Base-by-base conservation (phyloP, 768 basidiomycete species). In the Rhizopogon vinicolor region DNA sequence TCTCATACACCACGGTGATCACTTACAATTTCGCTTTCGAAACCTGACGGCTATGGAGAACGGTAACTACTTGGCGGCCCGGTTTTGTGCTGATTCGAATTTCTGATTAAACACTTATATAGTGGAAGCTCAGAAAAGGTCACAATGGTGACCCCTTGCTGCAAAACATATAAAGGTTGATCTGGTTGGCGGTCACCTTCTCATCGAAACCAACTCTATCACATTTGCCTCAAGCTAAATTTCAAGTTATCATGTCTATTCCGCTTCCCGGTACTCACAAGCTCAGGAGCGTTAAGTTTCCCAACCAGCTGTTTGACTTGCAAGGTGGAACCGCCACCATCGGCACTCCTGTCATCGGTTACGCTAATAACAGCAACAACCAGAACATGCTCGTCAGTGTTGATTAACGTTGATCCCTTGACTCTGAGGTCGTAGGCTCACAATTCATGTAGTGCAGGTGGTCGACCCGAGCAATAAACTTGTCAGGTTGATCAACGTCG, bases 271-370 rank as follows among this genome's bases (percentile, higher is more conserved):
- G 44, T 14, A 46, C 18, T 33, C 25, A 46, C 44, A 46, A 9
- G 8, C 7, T 46, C 44, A 8, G 3, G n/a, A 28, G 6, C 8
- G 25, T 14, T n/a, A 22, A 46, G 7, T 46, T 14, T 18, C n/a
- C 16, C 1, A 46, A 46, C 14, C 13, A 19, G 44, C 7, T 46
- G 25, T 19, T 28, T 46, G 33, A 46, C 64, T 60, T 13, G 68
- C 60, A 37, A 68, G 63, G 18, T 75, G 72, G 49, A 68, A 58
- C 29, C 75, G 58, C 42, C 7, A 8, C 5, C 14, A 0, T 5
- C 5, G 40, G 40, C 2, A n/a, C 40, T 5, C 40, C 40, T n/a
- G 14, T 41, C 40, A 6, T 41, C 16, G 40, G 16, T n/a, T 16
- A 6, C 39, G 39, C 14, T 13, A 40, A 40, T 16, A 40, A 16